A percentile compares a stretch with the other conserved stretches of the same genome.
These are phyloP conservation scores for Arthrobotrys megalospora DNA, from an alignment of 2,329 filamentous ascomycete species.

Conservation along the genomic window DNA sequence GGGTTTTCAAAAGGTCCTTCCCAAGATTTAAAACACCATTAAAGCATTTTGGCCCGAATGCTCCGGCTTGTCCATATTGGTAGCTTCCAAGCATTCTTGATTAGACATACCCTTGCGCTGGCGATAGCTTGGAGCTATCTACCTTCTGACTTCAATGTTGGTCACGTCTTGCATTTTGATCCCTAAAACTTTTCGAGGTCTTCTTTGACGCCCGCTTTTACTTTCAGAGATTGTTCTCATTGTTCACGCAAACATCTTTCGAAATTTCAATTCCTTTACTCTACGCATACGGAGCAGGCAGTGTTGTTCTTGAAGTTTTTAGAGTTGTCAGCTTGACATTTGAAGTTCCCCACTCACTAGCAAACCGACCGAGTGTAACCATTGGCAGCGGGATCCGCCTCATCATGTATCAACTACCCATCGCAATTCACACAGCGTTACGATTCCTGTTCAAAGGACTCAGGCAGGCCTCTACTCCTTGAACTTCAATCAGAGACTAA, in stretches of 20 bases:
- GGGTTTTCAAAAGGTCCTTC: constrained; percentile 11
- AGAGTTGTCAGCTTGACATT: too few species aligned
- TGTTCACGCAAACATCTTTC: neutral
- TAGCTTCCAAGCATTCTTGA: neutral
- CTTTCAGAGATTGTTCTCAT: neutral
- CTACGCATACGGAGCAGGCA: too few species aligned
- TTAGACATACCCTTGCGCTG: neutral
- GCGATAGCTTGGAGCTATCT: constrained; percentile 9
- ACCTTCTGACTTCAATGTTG: constrained; percentile 5
- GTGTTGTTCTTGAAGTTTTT: too few species aligned
- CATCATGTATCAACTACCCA: too few species aligned
- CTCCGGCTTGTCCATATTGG: constrained; percentile 4
- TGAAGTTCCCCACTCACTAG: too few species aligned
- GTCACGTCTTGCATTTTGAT: neutral
- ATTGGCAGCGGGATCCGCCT: too few species aligned
- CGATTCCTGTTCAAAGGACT: too few species aligned
- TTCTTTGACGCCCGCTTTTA: neutral
- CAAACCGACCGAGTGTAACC: too few species aligned
- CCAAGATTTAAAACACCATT: constrained; percentile 32
- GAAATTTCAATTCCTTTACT: neutral
- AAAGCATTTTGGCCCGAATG: constrained; percentile 9
- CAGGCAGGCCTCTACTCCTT: too few species aligned
- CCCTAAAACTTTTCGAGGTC: neutral
- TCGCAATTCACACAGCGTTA: too few species aligned
- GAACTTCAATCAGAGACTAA: too few species aligned